Percentiles rank a stretch among this genome's conserved stretches.
Conservation (phyloP, 176 grass and related monocot genomes). For the Luzula sylvatica region DNA sequence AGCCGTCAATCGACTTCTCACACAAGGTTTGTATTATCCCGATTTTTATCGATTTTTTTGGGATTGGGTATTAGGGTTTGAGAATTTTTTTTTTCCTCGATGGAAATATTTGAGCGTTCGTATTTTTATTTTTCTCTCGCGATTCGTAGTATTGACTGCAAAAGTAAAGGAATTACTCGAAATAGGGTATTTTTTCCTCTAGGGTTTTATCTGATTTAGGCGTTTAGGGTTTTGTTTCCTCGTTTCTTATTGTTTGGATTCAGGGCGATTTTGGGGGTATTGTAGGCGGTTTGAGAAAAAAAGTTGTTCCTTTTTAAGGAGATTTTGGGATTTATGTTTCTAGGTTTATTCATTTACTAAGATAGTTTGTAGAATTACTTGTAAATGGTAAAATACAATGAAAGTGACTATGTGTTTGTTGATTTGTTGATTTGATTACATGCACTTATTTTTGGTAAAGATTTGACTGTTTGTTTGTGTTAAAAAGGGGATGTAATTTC, state of each 20-base stretch:
- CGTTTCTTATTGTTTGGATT: not conserved
- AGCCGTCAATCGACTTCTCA: constrained; percentile 78
- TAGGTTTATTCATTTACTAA: too few relatives aligned
- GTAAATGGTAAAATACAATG: too few relatives aligned
- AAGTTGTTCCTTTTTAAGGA: too few relatives aligned
- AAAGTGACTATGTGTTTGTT: too few relatives aligned
- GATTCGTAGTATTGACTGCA: not conserved
- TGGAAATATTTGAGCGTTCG: not conserved
- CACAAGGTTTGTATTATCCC: constrained; percentile 57
- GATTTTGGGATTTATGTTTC: too few relatives aligned
- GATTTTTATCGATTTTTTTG: not conserved
- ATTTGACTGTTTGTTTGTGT: too few relatives aligned
- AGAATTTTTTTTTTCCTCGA: not conserved
- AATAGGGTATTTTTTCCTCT: not conserved
- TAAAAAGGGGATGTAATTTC: not conserved
- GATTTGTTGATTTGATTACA: too few relatives aligned
- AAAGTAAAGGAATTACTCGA: not conserved
- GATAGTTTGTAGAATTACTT: too few relatives aligned
- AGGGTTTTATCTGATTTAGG: not conserved
- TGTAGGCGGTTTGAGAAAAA: too few relatives aligned
- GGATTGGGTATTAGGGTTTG: not conserved
- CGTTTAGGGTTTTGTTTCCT: not conserved
- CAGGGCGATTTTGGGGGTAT: not conserved
- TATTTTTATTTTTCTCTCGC: not conserved
- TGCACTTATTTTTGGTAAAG: too few relatives aligned